Evolutionary conservation across 306 rosid genomes (phyloP).

Genomic region (Lupinus albus): DNA sequence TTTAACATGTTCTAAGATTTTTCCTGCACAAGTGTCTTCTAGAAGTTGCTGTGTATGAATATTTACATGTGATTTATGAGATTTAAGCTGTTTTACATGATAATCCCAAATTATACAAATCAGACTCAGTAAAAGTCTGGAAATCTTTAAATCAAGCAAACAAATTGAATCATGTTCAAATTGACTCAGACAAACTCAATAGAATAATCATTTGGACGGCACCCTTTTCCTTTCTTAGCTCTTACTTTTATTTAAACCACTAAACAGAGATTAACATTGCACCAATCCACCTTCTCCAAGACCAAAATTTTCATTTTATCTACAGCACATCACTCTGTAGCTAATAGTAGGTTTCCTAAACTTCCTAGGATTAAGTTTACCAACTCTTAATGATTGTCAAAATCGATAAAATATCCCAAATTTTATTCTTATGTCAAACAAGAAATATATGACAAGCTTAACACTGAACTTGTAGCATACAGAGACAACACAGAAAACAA

Average conservation of each 20-base stretch:
- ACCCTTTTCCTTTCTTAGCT: not conserved
- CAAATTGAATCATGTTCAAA: not conserved
- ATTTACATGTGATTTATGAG: not conserved
- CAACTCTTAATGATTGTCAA: not conserved
- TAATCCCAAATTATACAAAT: constrained; percentile 1
- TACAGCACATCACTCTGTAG: not conserved
- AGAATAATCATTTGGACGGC: not conserved
- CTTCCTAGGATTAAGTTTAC: not conserved
- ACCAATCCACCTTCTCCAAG: not conserved
- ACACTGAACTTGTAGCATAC: not conserved
- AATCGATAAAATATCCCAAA: not conserved
- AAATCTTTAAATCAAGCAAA: not conserved
- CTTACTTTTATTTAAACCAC: not conserved
- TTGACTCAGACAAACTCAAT: not conserved
- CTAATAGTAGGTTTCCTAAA: not conserved
- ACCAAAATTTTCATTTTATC: not conserved
- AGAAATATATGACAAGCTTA: not conserved
- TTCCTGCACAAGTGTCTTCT: not conserved
- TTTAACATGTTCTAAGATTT: not conserved
- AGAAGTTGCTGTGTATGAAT: not conserved
- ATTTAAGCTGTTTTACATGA: not conserved
- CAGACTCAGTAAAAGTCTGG: not conserved
- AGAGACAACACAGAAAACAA: not conserved
- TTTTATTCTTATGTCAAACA: not conserved
- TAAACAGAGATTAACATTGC: not conserved